Base-by-base conservation (phyloP, 176 grass and related monocot genomes). In the Poa pratensis region DNA sequence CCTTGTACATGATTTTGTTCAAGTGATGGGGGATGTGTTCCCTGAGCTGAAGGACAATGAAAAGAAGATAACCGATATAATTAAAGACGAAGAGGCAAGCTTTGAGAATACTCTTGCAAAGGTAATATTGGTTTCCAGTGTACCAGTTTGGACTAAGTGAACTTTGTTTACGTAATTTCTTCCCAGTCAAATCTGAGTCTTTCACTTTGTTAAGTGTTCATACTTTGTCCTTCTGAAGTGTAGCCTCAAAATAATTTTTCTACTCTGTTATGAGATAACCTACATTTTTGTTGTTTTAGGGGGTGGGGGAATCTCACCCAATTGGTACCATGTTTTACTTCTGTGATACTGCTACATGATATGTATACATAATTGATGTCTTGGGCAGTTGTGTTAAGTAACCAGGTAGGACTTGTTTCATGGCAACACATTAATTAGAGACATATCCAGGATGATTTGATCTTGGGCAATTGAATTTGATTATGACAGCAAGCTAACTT, bases 81-180 rank as follows among this genome's bases (percentile, higher is more conserved):
- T 98, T 85, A 88, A 85, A 87, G 91, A 92, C 40, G 96, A 98
- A 82, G 96, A 98, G 91, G 91, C 87, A 87, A 98, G 96, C 75
- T 98, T 98, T 55, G 96, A 94, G 88, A 98, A 92, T 52, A 98
- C 96, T 61, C 87, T 98, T 53, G 86, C 87, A 76, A 98, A 98
- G 96, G 96, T 98, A 86, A 79, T 84, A 23, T 59, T 89, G 20
- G 16, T 68, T 77, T 76, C 52, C 62, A 20, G 7, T 69, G 20
- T 22, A 53, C 30, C n/a, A 27, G 1, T 74, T 68, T 68, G 14
- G 54, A 62, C 26, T n/a, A 83, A 66, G 43, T 52, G 26, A 32
- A 30, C 45, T 52, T 79, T 26, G 24, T 16, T 52, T 42, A 58
- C 53, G 32, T 23, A 62, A 55, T 69, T 20, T 72, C 37, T 51